Percentiles rank a stretch among this genome's conserved stretches.
phyloP scores from a whole-genome alignment of 192 early-diverging fungal species.

The Coemansia umbellata region DNA sequence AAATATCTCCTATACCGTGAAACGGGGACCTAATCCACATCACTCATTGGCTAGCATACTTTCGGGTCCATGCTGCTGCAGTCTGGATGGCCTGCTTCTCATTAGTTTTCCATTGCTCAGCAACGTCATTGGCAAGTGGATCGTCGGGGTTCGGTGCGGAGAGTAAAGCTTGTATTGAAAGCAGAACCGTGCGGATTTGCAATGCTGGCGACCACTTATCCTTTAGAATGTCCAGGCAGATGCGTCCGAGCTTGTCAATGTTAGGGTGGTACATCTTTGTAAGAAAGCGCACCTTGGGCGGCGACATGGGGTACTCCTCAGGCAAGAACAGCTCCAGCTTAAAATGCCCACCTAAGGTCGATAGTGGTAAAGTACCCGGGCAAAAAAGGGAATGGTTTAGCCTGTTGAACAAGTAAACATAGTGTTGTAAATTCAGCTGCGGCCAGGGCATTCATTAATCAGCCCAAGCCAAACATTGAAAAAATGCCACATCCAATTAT shows the following conservation, averaged over 20 bases:
- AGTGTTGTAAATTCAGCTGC: no score
- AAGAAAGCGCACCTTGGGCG: conserved; percentile 96
- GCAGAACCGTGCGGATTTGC: conserved; percentile 95
- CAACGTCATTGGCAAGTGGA: conserved; percentile 96
- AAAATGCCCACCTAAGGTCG: conserved; percentile 83
- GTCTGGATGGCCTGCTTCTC: conserved; percentile 87
- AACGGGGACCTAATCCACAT: no score
- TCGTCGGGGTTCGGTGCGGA: conserved; percentile 99
- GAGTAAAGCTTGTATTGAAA: conserved; percentile 94
- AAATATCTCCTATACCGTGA: no score
- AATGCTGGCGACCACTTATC: conserved; percentile 99
- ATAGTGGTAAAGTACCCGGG: no score
- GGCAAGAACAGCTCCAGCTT: conserved; percentile 95
- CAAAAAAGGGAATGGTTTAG: no score
- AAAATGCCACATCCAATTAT: background rate
- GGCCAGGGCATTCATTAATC: no score
- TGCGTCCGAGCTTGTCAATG: conserved; percentile 97
- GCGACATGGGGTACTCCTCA: conserved; percentile 97
- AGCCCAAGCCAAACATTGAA: no score
- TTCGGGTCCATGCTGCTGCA: conserved; percentile 49
- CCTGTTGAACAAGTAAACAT: no score
- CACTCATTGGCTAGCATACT: no score
- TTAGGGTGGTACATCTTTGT: conserved; percentile 99
- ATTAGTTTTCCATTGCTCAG: conserved; percentile 98
- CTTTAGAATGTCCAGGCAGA: conserved; percentile 98